A percentile compares a stretch with the other conserved stretches of the same genome.
Conservation (phyloP, 2,329 filamentous ascomycete genomes). For the Cylindrodendrum hubeiense region DNA sequence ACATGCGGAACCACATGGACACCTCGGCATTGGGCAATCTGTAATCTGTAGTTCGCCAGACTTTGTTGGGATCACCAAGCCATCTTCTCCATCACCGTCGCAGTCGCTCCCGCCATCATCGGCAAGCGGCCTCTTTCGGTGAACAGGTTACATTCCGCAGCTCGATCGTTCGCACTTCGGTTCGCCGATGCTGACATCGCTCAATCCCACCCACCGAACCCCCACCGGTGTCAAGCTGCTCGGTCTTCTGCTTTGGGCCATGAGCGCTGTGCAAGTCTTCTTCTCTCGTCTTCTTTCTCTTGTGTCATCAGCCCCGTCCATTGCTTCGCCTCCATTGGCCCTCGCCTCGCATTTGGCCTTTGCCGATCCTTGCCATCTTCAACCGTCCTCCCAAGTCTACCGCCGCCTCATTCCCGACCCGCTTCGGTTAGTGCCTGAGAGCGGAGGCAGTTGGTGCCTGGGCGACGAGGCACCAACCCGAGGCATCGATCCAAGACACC, state of each 20-base stretch:
- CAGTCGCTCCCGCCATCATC: conserved; percentile 1
- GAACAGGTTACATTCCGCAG: conserved; percentile 17
- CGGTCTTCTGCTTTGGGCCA: conserved; percentile 6
- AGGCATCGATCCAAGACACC: too few species aligned
- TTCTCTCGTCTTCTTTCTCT: conserved; percentile 5
- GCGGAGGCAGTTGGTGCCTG: conserved; percentile 29
- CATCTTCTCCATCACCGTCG: conserved; percentile 1
- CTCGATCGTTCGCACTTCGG: not conserved
- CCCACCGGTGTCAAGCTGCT: conserved; percentile 2
- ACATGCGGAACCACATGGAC: conserved; percentile 13
- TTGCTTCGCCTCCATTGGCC: conserved; percentile 29
- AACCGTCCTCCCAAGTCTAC: conserved; percentile 19
- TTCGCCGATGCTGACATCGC: not conserved
- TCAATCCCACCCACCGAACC: conserved; percentile 17
- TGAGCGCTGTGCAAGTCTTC: not conserved
- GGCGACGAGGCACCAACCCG: conserved; percentile 36
- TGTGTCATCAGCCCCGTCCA: conserved; percentile 12
- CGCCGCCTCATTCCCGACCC: conserved; percentile 30
- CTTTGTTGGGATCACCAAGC: conserved; percentile 14
- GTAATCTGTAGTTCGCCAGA: not conserved
- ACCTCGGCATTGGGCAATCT: conserved; percentile 11
- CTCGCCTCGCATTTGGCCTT: conserved; percentile 21
- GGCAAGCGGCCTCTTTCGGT: conserved; percentile 15
- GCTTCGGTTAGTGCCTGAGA: conserved; percentile 18
- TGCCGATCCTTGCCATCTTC: conserved; percentile 31